Base-by-base conservation (phyloP, 768 basidiomycete species). In the Termitomyces sp. region DNA sequence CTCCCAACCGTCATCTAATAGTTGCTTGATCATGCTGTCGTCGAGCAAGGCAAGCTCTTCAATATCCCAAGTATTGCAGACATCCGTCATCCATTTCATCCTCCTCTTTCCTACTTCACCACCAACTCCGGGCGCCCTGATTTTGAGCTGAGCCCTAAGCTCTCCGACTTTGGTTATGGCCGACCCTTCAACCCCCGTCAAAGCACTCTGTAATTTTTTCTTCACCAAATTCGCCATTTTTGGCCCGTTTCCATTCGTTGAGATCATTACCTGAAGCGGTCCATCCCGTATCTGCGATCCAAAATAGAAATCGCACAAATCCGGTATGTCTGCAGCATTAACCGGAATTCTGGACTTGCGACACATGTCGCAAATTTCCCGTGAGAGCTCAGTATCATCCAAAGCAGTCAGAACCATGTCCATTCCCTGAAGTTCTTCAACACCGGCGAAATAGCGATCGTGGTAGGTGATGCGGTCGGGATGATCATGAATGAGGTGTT, bases 271-370 rank as follows among this genome's bases (percentile, higher is more conserved):
- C 72, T 97, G 94, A 24, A 99, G 75, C 0, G 95, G 92, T 0
- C 96, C 95, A 59, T 86, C 81, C 31, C 92, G 87, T 59, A 98
- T 85, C 69, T 93, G 91, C 3, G 92, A 90, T 50, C 97, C 97
- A 74, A 98, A 99, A 77, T 95, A 98, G 68, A 99, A 99, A 72
- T 99, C 96, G 78, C 97, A 99, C 43, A 87, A 83, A 44, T 90
- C 85, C 3, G 97, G 97, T 59, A 98, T 89, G 74, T 99, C 96
- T 39, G 97, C 97, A 59, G 94, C 93, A 71, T 99, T 99, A 55
- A 96, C 88, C 7, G 94, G 93, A 50, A 98, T 88, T 47, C 77
- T 81, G 53, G 71, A 77, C 26, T 79, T 75, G 55, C 93, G 75
- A 64, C 89, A 90, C 64, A 87, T 74, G 9, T 78, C 65, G 65